Conservation (phyloP, 2,329 filamentous ascomycete genomes). For the Zymoseptoria pseudotritici region DNA sequence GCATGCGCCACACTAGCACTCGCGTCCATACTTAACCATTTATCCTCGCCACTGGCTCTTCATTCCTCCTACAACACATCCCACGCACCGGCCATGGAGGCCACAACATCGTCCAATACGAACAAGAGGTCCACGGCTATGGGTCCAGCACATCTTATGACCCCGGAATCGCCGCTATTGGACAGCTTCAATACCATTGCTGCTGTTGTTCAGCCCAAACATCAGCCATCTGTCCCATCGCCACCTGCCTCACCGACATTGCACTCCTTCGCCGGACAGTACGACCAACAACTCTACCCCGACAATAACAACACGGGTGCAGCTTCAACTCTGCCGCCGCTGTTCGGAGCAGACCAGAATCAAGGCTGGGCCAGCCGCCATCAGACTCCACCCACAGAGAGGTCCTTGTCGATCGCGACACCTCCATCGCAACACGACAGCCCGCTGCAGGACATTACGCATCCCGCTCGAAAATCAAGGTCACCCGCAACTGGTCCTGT, state of each 20-base stretch:
- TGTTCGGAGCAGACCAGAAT: slow-evolving; percentile 1
- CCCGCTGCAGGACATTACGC: not conserved
- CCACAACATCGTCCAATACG: slow-evolving; percentile 5
- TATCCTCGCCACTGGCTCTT: not conserved
- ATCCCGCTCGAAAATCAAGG: not conserved
- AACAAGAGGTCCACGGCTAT: slow-evolving; percentile 8
- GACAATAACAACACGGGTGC: slow-evolving; percentile 6
- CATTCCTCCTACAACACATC: not conserved
- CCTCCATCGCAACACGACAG: slow-evolving; percentile 3
- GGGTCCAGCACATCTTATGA: slow-evolving; percentile 12
- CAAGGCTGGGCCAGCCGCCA: not conserved
- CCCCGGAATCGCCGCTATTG: slow-evolving; percentile 15
- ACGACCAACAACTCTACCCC: slow-evolving; percentile 16
- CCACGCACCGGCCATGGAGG: slow-evolving; percentile 10
- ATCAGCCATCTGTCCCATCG: slow-evolving; percentile 10
- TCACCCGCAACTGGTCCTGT: slow-evolving; percentile 2
- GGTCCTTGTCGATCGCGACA: not conserved
- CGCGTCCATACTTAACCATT: not conserved
- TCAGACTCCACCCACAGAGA: slow-evolving; percentile 5
- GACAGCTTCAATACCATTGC: slow-evolving; percentile 12
- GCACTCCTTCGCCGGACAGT: slow-evolving; percentile 6
- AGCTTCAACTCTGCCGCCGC: not conserved
- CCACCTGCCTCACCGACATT: slow-evolving; percentile 19
- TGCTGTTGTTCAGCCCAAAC: not conserved
- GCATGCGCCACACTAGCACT: not conserved